A percentile compares a stretch with the other conserved stretches of the same genome.
Conservation (phyloP, 2,329 filamentous ascomycete genomes). For the Fonsecaea pedrosoi region DNA sequence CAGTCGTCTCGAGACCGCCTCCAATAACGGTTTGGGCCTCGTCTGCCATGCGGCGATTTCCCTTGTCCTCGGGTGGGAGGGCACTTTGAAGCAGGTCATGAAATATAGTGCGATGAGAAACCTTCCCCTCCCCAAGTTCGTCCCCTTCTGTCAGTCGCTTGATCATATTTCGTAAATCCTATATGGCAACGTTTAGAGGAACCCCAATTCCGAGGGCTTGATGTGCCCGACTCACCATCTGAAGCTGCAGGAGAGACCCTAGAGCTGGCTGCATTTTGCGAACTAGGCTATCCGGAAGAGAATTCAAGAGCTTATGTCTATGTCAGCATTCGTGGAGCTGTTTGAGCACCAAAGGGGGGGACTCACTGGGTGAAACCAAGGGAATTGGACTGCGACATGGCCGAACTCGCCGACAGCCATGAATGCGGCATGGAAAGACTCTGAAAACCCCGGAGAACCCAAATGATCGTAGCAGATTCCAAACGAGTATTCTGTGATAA, state of each 20-base stretch:
- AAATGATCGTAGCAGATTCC: conserved; percentile 21
- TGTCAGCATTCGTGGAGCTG: neutral
- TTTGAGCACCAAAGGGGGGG: neutral
- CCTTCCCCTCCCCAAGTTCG: conserved; percentile 5
- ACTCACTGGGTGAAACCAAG: conserved; percentile 30
- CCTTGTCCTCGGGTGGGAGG: conserved; percentile 45
- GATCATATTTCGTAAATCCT: conserved; percentile 38
- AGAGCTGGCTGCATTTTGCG: conserved; percentile 13
- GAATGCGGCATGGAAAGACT: conserved; percentile 37
- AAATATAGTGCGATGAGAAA: conserved; percentile 39
- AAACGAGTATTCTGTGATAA: conserved; percentile 52
- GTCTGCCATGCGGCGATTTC: conserved; percentile 42
- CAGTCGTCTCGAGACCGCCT: conserved; percentile 46
- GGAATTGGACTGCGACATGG: conserved; percentile 26
- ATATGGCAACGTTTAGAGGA: neutral
- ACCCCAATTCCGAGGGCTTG: neutral
- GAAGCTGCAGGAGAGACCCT: conserved; percentile 6
- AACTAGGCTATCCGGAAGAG: conserved; percentile 6
- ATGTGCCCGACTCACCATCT: neutral
- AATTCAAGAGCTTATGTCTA: conserved; percentile 5
- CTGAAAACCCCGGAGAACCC: conserved; percentile 20
- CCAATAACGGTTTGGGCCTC: conserved; percentile 44
- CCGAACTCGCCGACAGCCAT: conserved; percentile 17
- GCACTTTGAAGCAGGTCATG: conserved; percentile 42
- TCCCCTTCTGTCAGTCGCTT: conserved; percentile 27